These are phyloP conservation scores for Xeromyces bisporus DNA, from an alignment of 495 filamentous ascomycete species.

Conservation along the genomic window DNA sequence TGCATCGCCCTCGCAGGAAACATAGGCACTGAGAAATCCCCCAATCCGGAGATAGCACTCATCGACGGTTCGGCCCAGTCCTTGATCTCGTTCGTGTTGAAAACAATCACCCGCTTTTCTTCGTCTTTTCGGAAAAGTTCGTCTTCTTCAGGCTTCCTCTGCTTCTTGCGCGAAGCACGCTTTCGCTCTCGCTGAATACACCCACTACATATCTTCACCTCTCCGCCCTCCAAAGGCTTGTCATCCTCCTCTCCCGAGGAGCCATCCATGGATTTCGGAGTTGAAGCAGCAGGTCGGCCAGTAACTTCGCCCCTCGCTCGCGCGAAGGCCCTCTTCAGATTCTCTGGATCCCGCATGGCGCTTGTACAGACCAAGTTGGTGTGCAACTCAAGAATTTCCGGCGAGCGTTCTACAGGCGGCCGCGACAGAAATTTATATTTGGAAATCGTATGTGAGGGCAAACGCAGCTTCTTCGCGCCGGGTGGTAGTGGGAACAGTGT, in stretches of 20 bases:
- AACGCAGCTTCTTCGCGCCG: conserved; percentile 61
- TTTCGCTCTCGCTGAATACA: conserved; percentile 81
- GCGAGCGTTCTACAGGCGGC: conserved; percentile 35
- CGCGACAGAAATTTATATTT: conserved; percentile 76
- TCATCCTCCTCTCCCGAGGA: conserved; percentile 34
- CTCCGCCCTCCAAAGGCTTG: conserved; percentile 62
- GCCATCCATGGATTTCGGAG: conserved; percentile 17
- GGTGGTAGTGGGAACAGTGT: conserved; percentile 53
- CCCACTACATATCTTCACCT: conserved; percentile 67
- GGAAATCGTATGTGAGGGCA: conserved; percentile 76
- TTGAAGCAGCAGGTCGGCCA: conserved; percentile 11
- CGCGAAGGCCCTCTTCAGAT: conserved; percentile 44
- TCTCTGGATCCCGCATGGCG: conserved; percentile 64
- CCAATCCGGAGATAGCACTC: conserved; percentile 12
- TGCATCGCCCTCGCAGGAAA: conserved; percentile 48
- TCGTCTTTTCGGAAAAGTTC: conserved; percentile 65
- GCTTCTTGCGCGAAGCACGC: conserved; percentile 73
- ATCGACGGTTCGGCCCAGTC: conserved; percentile 54
- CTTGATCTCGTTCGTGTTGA: conserved; percentile 83
- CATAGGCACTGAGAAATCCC: conserved; percentile 14
- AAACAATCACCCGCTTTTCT: conserved; percentile 66
- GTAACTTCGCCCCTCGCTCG: conserved; percentile 37
- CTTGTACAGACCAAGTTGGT: conserved; percentile 77
- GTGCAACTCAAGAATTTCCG: conserved; percentile 65
- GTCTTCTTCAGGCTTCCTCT: conserved; percentile 70